A percentile compares a stretch with the other conserved stretches of the same genome.
Evolutionary conservation across 257 asterid genomes (phyloP).

Genomic region (Datura wrightii): DNA sequence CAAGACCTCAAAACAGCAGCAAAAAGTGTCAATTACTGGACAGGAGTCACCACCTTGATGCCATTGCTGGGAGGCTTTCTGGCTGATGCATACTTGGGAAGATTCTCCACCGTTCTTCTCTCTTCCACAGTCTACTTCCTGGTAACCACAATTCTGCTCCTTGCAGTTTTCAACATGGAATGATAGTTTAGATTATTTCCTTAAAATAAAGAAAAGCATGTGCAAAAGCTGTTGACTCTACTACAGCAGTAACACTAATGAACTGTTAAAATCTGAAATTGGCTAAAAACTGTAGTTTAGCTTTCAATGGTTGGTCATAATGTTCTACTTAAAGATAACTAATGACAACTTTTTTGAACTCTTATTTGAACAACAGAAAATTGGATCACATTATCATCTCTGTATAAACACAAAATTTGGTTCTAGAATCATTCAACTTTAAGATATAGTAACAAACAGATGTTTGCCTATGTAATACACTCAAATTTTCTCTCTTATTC

Average conservation of each 20-base stretch:
- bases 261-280: background rate
- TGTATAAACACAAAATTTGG: background rate
- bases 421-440: background rate
- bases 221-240: background rate
- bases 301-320: background rate
- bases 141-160: constrained; percentile 25
- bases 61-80: constrained; percentile 47
- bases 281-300: background rate
- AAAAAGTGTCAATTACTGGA: constrained; percentile 39
- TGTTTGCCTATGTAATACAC: background rate
- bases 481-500: background rate
- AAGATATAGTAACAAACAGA: background rate
- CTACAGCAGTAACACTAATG: background rate
- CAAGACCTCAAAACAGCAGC: constrained; percentile 47
- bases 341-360: background rate
- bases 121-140: constrained; percentile 43
- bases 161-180: background rate
- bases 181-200: background rate
- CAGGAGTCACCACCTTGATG: constrained; percentile 42
- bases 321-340: background rate
- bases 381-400: background rate
- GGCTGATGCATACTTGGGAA: constrained; percentile 44
- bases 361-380: background rate
- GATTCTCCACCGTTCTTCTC: constrained; percentile 37
- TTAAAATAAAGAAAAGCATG: background rate